phyloP scores from a whole-genome alignment of 192 early-diverging fungal genomes.

The Mortierella antarctica region DNA sequence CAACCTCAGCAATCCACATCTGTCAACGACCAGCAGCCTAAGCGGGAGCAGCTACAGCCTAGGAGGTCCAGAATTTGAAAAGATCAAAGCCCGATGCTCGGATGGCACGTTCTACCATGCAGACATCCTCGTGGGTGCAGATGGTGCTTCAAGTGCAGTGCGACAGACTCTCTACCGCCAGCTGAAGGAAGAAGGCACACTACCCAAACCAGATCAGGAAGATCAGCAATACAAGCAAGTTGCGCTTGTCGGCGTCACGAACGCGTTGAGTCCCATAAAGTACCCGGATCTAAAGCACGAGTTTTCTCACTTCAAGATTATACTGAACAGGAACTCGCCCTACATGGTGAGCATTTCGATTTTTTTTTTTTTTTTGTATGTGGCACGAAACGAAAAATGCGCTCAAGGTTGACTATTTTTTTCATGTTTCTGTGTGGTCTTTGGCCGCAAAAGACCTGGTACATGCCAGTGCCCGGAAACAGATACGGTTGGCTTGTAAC shows the following conservation, averaged over 20 bases:
- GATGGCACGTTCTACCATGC: slow-evolving; percentile 17
- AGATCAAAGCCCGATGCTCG: slow-evolving; percentile 12
- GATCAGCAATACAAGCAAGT: slow-evolving; percentile 18
- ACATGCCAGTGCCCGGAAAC: slow-evolving; percentile 17
- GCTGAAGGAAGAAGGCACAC: slow-evolving; percentile 14
- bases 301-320: slow-evolving; percentile 19
- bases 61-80: neutral
- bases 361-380: neutral
- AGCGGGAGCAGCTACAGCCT: neutral
- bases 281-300: slow-evolving; percentile 11
- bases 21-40: neutral
- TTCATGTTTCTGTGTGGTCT: neutral
- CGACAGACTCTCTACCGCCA: slow-evolving; percentile 22
- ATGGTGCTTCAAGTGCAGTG: slow-evolving; percentile 27
- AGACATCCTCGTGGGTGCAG: slow-evolving; percentile 23
- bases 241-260: slow-evolving; percentile 14
- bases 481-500: slow-evolving; percentile 33
- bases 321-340: slow-evolving; percentile 19
- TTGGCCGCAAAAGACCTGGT: slow-evolving; percentile 8
- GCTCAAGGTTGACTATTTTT: neutral
- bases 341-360: slow-evolving; percentile 16
- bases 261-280: slow-evolving; percentile 12
- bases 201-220: slow-evolving; percentile 21
- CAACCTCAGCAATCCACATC: neutral
- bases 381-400: neutral